Evolutionary conservation across 2,329 filamentous ascomycete species (phyloP), one percentile per base, ranked within the genome.

Genomic region (Cordyceps javanica): DNA sequence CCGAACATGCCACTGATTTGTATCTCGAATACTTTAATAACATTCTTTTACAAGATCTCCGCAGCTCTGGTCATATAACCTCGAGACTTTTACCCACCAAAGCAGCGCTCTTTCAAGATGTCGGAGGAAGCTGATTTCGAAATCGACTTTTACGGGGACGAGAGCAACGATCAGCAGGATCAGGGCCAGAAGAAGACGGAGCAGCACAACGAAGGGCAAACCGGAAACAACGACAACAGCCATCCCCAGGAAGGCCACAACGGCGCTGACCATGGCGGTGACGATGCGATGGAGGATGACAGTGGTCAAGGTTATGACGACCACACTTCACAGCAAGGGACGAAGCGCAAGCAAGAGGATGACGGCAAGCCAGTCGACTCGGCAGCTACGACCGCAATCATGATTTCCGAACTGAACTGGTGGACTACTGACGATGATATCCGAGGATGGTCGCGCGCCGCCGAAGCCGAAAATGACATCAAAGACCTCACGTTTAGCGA

Each of bases 391-490:
- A 78, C 85, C 25, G 91, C 92, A 0, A 75, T 97, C 30, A 85
- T 96, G 70, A 83, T 97, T 55, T 92, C 90, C 3, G 94, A 97
- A 51, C 78, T 99, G 10, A 89, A 90, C 71, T 99, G 94, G 94
- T 97, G 93, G 93, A 92, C 87, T 30, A 96, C 89, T 2, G 94
- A 99, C 69, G 94, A 99, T 68, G 91, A 97, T 65, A 84, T 99
- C 58, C 88, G 94, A 55, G 89, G 88, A 52, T 97, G 91, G 90
- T 80, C 89, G 25, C 85, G 86, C 63, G 82, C 89, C 62, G 90
- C 88, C n/a, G 83, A 82, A 2, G 90, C 85, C 64, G 94, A 97
- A 70, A 82, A 87, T 46, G 90, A 96, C 67, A 76, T 97, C 19
- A 91, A 90, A 66, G 94, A 97, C 60, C 85, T 99, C 53, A 96